Base-by-base conservation (phyloP, 305 asterid genomes). In the Fraxinus baroniana region DNA sequence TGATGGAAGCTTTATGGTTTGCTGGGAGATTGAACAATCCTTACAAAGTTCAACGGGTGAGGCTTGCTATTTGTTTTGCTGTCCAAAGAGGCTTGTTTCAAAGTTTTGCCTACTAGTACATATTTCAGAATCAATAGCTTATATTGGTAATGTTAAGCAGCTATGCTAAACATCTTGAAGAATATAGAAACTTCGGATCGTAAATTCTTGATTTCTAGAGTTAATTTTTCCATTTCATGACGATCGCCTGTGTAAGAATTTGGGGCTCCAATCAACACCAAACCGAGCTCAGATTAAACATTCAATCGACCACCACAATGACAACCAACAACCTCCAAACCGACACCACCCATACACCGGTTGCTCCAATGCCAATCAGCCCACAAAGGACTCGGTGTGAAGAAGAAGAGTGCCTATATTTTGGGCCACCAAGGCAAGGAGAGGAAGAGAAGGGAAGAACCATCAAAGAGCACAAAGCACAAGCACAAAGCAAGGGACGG, bases 1-100 rank as follows among this genome's bases (percentile, higher is more conserved):
- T 92, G 72, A 91, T 89, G 94, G 92, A 91, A 84, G 91, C 91
- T 36, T 91, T 44, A 88, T 89, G 94, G 90, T 90, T 39, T 89
- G 91, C 87, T 91, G 91, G 94, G 94, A 89, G 87, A 89, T 91
- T 28, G 92, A 88, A 83, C 92, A 91, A 79, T 87, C 94, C 18
- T 86, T 91, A 52, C 91, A 91, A 82, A 91, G 91, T 79, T 83
- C 88, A 77, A 89, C 94, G 83, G 94, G 92, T 91, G 44, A 75
- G 37, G 18, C 30, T 76, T 71, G 15, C 55, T 68, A 76, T 15
- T 77, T 60, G 46, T 41, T 80, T 76, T 0, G 36, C 76, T 49
- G 5, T 22, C 28, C 28, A 22, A 15, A 18, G 71, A 20, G 28
- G 73, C 2, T 24, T 10, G 13, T 64, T 64, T 26, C 33, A 60